These are phyloP conservation scores for Fagopyrum tataricum DNA, from an alignment of 148 eudicot species.

Conservation along the genomic window DNA sequence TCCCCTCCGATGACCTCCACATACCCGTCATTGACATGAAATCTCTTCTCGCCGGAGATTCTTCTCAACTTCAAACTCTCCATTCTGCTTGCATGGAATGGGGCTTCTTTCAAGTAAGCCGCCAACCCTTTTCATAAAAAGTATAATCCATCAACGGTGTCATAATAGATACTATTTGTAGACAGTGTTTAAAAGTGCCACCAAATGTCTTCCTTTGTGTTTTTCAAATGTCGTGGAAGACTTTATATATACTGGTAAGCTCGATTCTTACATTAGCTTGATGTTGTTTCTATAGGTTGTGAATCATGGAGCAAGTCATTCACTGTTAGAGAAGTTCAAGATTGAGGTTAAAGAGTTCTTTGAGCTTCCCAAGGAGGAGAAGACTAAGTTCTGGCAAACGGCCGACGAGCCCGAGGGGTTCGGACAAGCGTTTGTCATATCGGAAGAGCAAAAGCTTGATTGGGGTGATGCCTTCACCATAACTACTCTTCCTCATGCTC, in stretches of 20 bases:
- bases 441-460: conserved; percentile 36
- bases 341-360: conserved; percentile 10
- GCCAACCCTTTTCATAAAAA: neutral
- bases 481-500: conserved; percentile 18
- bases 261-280: no score
- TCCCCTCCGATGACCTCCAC: neutral
- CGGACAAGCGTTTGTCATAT: conserved; percentile 29
- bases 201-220: neutral
- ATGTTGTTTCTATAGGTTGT: neutral
- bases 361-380: conserved; percentile 27
- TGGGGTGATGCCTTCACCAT: conserved; percentile 28
- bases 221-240: no score
- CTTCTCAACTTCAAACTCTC: conserved; percentile 13
- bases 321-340: neutral
- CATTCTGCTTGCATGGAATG: conserved; percentile 27
- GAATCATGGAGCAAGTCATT: neutral
- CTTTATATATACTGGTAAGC: neutral
- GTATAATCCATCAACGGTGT: neutral
- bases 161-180: neutral
- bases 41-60: conserved; percentile 18
- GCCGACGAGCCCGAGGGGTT: conserved; percentile 24
- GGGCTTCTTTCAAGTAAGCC: conserved; percentile 31
- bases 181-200: neutral
- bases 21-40: conserved; percentile 26
- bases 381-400: conserved; percentile 25